Percentiles rank a stretch among this genome's conserved stretches.
Conservation (phyloP, 257 asterid species). For the Ballota nigra region DNA sequence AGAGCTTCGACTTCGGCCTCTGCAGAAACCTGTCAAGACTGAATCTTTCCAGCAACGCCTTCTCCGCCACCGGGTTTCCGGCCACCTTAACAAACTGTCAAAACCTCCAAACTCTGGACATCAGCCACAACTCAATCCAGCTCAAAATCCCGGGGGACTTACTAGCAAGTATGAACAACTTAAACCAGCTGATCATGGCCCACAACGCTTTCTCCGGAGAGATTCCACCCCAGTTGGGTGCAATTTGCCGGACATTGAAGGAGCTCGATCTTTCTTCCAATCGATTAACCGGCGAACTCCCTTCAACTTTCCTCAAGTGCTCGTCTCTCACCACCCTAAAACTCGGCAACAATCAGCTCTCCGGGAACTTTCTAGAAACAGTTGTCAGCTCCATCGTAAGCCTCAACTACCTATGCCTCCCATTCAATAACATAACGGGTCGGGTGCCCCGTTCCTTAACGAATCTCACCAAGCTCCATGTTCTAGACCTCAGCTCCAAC, state of each 20-base stretch:
- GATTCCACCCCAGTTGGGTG: slow-evolving; percentile 62
- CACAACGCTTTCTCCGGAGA: slow-evolving; percentile 58
- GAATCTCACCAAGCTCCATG: slow-evolving; percentile 57
- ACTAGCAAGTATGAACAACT: slow-evolving; percentile 46
- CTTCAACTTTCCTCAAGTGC: slow-evolving; percentile 49
- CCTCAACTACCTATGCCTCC: slow-evolving; percentile 46
- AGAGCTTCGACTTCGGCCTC: slow-evolving; percentile 42
- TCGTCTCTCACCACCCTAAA: slow-evolving; percentile 56
- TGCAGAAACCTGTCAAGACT: slow-evolving; percentile 54
- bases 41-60: slow-evolving; percentile 56
- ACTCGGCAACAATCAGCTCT: slow-evolving; percentile 71
- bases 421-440: slow-evolving; percentile 77
- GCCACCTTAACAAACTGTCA: slow-evolving; percentile 50
- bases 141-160: slow-evolving; percentile 53
- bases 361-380: slow-evolving; percentile 60
- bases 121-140: slow-evolving; percentile 52
- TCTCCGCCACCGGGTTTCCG: slow-evolving; percentile 58
- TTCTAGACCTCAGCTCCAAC: slow-evolving; percentile 82
- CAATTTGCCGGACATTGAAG: slow-evolving; percentile 47
- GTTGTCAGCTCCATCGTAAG: slow-evolving; percentile 64
- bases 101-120: slow-evolving; percentile 52
- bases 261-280: slow-evolving; percentile 83
- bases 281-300: slow-evolving; percentile 61
- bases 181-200: slow-evolving; percentile 52
- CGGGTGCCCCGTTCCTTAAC: slow-evolving; percentile 56